Base-by-base conservation (phyloP, 73 alveolate species). In the Vitrella brassicaformis region DNA sequence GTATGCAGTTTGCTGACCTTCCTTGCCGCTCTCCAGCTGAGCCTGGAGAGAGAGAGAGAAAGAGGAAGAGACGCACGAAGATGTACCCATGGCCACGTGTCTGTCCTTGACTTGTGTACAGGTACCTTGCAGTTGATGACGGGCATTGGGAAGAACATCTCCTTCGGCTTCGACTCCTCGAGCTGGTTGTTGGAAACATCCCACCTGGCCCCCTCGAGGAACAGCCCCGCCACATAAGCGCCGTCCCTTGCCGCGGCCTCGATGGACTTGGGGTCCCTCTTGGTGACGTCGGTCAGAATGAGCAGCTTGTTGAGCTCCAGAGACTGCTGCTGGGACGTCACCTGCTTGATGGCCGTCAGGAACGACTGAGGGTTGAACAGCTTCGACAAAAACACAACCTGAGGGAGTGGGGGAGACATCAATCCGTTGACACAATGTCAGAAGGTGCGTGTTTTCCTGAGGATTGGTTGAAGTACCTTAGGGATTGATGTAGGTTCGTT, bases 311-410 rank as follows among this genome's bases (percentile, higher is more conserved):
- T 95, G 72, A 97, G 88, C 88, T 94, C 99, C 77, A 89, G 88
- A 71, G 89, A 94, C 82, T 87, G 86, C 69, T 87, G 89, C 90
- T 98, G 90, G 71, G 99, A 97, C 68, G 91, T 91, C 72, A 92
- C 90, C 90, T 97, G 97, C 84, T 94, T 92, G 82, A 97, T 94
- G 47, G 99, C 99, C 28, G 99, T 97, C 85, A 97, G 90, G 95
- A 94, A 97, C 73, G 99, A 95, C 84, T 94, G 91, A 0, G 99
- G 99, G 87, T 97, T 97, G 90, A 95, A 95, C 86, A 97, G 92
- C 75, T 68, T 67, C 76, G 82, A 75, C 70, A 74, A 66, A 47
- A 66, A 73, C n/a, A 87, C 86, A 73, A 74, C 81, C 81, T 74
- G 68, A n/a, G n/a, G n/a, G n/a, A n/a, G n/a, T n/a, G n/a, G n/a